phyloP scores from a whole-genome alignment of 2,329 filamentous ascomycete genomes.

The Ophiostoma angusticollis region DNA sequence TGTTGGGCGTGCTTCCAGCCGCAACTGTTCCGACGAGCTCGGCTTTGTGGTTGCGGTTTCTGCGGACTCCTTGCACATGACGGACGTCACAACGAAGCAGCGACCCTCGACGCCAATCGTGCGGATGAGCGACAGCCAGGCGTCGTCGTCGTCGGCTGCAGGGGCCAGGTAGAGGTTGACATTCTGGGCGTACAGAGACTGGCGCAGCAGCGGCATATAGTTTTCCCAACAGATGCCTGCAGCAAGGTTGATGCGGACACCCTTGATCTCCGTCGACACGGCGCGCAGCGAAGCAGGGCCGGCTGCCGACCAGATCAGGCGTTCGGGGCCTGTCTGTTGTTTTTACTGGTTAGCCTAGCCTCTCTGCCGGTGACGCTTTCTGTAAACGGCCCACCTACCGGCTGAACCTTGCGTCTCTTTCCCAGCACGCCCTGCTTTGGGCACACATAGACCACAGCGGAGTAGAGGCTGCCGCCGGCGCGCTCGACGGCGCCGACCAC shows the following conservation, averaged over 20 bases:
- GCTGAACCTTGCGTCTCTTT: constrained; percentile 87
- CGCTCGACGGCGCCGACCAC: constrained; percentile 71
- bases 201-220: constrained; percentile 82
- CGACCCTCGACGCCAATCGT: constrained; percentile 72
- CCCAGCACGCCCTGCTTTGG: constrained; percentile 60
- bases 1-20: no score
- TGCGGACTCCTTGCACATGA: constrained; percentile 48
- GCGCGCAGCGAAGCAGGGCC: constrained; percentile 66
- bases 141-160: constrained; percentile 72
- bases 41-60: no score
- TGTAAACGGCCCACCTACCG: constrained; percentile 38
- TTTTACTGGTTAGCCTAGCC: background rate
- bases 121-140: constrained; percentile 72
- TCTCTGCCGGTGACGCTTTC: no score
- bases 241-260: constrained; percentile 66
- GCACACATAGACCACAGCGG: constrained; percentile 69
- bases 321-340: constrained; percentile 58
- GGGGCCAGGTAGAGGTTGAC: constrained; percentile 86
- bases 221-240: constrained; percentile 95
- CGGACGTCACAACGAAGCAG: constrained; percentile 74
- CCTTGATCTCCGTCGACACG: constrained; percentile 66
- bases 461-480: constrained; percentile 73
- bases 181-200: constrained; percentile 77
- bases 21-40: no score
- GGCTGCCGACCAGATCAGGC: constrained; percentile 81